Conservation (phyloP, 1,284 basidiomycete genomes). For the Mycena sp. region DNA sequence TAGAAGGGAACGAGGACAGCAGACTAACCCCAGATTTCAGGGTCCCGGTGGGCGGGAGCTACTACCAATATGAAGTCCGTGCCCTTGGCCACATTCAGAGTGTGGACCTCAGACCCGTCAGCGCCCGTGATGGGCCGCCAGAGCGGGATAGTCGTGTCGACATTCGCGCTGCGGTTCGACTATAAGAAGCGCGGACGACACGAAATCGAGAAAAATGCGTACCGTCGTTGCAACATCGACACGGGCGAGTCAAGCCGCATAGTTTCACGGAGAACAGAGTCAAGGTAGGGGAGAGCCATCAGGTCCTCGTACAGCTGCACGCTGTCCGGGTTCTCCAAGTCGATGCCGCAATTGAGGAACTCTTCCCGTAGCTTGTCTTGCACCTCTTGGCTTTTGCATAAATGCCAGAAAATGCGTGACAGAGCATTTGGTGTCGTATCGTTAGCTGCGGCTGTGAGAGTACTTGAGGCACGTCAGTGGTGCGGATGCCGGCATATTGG, state of each 20-base stretch:
- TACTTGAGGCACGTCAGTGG: not conserved
- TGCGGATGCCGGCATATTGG: not conserved
- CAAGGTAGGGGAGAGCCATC: slow-evolving; percentile 14
- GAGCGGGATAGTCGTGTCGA: slow-evolving; percentile 18
- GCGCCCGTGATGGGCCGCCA: slow-evolving; percentile 17
- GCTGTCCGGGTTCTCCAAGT: slow-evolving; percentile 5
- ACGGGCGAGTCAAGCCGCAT: slow-evolving; percentile 14
- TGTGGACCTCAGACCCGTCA: slow-evolving; percentile 9
- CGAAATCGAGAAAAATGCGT: not conserved
- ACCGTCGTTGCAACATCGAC: slow-evolving; percentile 21
- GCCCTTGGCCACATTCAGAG: slow-evolving; percentile 8
- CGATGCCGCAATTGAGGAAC: slow-evolving; percentile 4
- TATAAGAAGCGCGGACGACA: not conserved
- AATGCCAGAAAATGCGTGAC: slow-evolving; percentile 14
- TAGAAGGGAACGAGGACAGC: not conserved
- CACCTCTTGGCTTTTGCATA: slow-evolving; percentile 1
- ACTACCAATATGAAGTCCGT: slow-evolving; percentile 17
- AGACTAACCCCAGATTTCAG: slow-evolving; percentile 19
- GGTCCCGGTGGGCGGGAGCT: slow-evolving; percentile 9
- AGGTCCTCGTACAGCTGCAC: slow-evolving; percentile 11
- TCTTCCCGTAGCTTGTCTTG: slow-evolving; percentile 17
- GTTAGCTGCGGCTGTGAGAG: slow-evolving; percentile 13
- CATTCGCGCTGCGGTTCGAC: slow-evolving; percentile 20
- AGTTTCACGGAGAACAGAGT: slow-evolving; percentile 11
- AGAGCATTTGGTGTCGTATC: slow-evolving; percentile 21